Evolutionary conservation across 1,284 basidiomycete genomes (phyloP), one percentile per base, ranked within the genome.

Genomic region (Moniliophthora roreri): DNA sequence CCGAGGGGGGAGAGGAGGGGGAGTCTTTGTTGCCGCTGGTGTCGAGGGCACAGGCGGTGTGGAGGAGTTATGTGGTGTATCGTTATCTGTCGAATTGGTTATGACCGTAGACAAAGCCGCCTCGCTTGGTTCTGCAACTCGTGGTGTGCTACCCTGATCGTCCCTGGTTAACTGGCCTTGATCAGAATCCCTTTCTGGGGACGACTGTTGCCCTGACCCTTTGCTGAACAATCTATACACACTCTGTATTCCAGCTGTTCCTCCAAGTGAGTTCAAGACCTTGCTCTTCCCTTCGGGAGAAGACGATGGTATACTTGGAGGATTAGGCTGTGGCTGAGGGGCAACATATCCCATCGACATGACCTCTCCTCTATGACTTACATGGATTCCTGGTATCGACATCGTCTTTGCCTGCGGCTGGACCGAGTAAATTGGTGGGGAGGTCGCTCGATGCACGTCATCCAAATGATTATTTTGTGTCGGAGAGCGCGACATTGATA

Each of bases 311-410:
- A 75, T 57, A 64, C 72, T 61, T 78, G 80, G 13, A 68, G 57
- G 67, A 79, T 80, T 41, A 65, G 67, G 53, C 3, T 66, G 50
- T 28, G 69, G 59, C 8, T 71, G 61, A 18, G 82, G 80, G 11
- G 85, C 81, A 50, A 81, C 78, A 60, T 86, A 85, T 4, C 88
- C 89, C 76, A 91, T 79, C 1, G 87, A 87, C 82, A 88, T 87
- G 37, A 90, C 79, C 57, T 91, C 87, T 13, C 85, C 86, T n/a
- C 79, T 80, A 62, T 90, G 85, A 59, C 82, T 87, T 6, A 80
- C 87, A 61, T 91, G 88, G 54, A 91, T 91, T 2, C 87, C 86
- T 9, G 89, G 88, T 56, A 91, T 90, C 11, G 79, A 85, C 88
- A 91, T 91, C 44, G 77, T 85, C 60, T 80, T 85, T 21, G 81